Evolutionary conservation across 495 filamentous ascomycete genomes (phyloP).

Genomic region (Aspergillus sclerotioniger): DNA sequence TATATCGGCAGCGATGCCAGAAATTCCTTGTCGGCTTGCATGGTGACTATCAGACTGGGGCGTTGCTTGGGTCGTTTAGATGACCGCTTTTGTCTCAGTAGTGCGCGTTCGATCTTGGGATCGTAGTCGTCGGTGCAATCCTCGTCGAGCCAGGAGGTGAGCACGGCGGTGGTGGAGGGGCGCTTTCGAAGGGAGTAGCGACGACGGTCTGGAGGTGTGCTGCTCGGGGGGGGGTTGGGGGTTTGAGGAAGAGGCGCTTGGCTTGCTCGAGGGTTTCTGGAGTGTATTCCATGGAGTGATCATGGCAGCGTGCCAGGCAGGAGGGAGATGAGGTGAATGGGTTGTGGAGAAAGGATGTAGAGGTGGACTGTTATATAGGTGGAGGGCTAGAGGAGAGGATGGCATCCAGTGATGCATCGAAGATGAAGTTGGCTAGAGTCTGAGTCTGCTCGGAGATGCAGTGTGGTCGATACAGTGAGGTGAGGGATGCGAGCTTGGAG

Average conservation of each 20-base stretch:
- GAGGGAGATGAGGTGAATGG: neutral
- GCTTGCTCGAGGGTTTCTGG: neutral
- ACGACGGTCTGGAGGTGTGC: neutral
- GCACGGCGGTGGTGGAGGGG: neutral
- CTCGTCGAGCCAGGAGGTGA: constrained; percentile 12
- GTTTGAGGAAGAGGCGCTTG: constrained; percentile 4
- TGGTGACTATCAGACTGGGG: neutral
- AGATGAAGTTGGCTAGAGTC: too few species aligned
- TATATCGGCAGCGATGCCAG: constrained; percentile 6
- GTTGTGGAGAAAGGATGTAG: too few species aligned
- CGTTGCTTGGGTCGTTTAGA: neutral
- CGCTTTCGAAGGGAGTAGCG: constrained; percentile 15
- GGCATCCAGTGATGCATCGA: neutral
- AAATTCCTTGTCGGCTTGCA: constrained; percentile 2
- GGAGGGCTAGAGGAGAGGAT: neutral
- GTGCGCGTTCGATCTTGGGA: neutral
- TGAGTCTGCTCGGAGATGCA: too few species aligned
- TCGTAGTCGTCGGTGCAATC: constrained; percentile 16
- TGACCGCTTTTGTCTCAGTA: neutral
- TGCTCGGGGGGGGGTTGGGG: neutral
- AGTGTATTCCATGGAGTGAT: constrained; percentile 8
- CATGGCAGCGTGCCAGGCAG: neutral
- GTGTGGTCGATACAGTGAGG: too few species aligned
- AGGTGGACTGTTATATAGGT: neutral
- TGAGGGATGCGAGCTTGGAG: too few species aligned